Evolutionary conservation across 768 basidiomycete species (phyloP).

Genomic region (Exidia glandulosa): DNA sequence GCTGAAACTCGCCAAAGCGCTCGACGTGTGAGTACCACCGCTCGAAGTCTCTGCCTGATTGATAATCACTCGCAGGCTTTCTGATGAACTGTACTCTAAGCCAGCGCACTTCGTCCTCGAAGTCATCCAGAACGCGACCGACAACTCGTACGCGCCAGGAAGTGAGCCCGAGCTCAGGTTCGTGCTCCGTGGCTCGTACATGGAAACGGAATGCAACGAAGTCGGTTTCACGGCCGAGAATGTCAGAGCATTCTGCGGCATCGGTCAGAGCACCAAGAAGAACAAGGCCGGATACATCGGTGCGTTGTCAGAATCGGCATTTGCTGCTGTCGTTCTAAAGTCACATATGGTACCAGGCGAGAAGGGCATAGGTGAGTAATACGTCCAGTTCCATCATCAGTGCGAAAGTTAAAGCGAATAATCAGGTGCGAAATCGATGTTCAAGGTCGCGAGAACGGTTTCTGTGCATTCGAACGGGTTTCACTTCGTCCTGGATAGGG

Average conservation of each 20-base stretch:
- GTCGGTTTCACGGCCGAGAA: conserved; percentile 11
- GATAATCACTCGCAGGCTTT: conserved; percentile 7
- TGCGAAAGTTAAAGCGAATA: background rate
- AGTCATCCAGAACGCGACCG: conserved; percentile 19
- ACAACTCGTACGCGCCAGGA: conserved; percentile 9
- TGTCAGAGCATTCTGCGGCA: conserved; percentile 15
- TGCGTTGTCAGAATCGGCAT: background rate
- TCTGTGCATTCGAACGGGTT: conserved; percentile 12
- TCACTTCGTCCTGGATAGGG: conserved; percentile 13
- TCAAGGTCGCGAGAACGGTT: conserved; percentile 15
- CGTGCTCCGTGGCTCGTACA: conserved; percentile 2
- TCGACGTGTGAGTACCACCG: background rate
- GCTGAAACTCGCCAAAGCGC: background rate
- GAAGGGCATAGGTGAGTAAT: conserved; percentile 17
- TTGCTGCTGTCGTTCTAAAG: background rate
- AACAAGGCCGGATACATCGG: conserved; percentile 7
- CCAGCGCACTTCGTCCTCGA: conserved; percentile 18
- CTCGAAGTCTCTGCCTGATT: background rate
- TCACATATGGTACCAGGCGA: conserved; percentile 10
- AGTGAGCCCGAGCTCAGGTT: conserved; percentile 9
- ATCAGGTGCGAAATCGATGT: conserved; percentile 18
- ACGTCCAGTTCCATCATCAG: background rate
- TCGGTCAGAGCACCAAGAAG: conserved; percentile 17
- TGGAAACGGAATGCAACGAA: conserved; percentile 15
- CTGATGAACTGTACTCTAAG: conserved; percentile 16